Base-by-base conservation (phyloP, 2,329 filamentous ascomycete genomes). In the Cladosporium oxysporum region DNA sequence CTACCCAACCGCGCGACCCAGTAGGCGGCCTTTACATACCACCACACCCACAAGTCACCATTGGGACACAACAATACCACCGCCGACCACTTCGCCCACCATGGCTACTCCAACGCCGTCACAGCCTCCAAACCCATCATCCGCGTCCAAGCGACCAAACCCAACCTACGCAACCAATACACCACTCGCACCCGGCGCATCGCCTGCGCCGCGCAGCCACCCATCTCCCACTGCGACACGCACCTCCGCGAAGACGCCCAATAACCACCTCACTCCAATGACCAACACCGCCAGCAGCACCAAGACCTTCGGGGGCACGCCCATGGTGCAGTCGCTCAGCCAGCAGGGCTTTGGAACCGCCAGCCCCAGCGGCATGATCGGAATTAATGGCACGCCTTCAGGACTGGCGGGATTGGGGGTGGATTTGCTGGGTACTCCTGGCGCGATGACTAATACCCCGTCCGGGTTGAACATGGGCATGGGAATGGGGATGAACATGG, bases 111-210 rank as follows among this genome's bases (percentile, higher is more conserved):
- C 73, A 8, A 75, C 68, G 7, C 64, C 69, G 3, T 68, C 67
- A 8, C 67, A 66, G n/a, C 64, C 67, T 2, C 60, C 65, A 12
- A 69, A 70, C 44, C 71, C 73, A 5, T 64, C 66, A 4, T 73
- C 73, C 3, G 74, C 73, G 41, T 74, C 74, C 33, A 76, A 76
- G 65, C 72, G 73, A 61, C 55, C 70, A 5, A 65, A 67, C 23
- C 12, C 59, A 16, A 68, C 66, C 35, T 69, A 72, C 67, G 35
- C 44, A 21, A 71, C 71, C 62, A 70, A 71, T 21, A 76, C 75
- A 10, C 75, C 75, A 71, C 75, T 79, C 75, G 53, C 80, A 75
- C 49, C 77, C 77, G 60, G 78, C 75, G 31, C 80, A 76, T 69
- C 82, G 76, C 73, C 81, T 74, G 77, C 71, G 28, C 73, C 71